A percentile compares a stretch with the other conserved stretches of the same genome.
These are phyloP conservation scores for Candida stauntonica DNA, from an alignment of 805 yeast genomes.

Conservation along the genomic window DNA sequence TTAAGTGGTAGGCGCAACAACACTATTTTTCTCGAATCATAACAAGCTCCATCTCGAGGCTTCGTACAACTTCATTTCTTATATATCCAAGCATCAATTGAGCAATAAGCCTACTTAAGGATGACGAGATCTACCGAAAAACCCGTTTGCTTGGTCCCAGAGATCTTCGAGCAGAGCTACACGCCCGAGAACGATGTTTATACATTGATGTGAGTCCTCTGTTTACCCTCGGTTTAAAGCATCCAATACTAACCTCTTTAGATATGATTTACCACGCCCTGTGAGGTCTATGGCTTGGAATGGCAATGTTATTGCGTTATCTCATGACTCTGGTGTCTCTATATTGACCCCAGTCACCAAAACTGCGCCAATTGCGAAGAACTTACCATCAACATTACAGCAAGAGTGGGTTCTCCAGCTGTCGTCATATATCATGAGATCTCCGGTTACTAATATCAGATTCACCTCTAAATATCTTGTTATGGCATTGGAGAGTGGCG, in stretches of 20 bases:
- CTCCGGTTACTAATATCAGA: conserved; percentile 15
- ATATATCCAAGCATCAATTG: no score
- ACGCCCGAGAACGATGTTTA: conserved; percentile 20
- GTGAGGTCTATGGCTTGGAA: conserved; percentile 24
- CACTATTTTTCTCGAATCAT: not conserved
- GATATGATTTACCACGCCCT: conserved; percentile 20
- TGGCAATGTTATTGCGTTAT: conserved; percentile 20
- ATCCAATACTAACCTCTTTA: conserved; percentile 2
- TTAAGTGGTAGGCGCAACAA: not conserved
- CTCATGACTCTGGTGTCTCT: conserved; percentile 22
- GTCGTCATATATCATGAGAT: conserved; percentile 8
- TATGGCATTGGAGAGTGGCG: conserved; percentile 18
- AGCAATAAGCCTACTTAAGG: no score
- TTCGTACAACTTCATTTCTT: no score
- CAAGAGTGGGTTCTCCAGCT: conserved; percentile 25
- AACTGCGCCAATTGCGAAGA: conserved; percentile 20
- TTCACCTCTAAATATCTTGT: conserved; percentile 23
- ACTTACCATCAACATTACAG: conserved; percentile 22
- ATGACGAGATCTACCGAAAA: conserved; percentile 5
- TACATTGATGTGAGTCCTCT: conserved; percentile 18
- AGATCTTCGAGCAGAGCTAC: conserved; percentile 18
- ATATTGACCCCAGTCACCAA: conserved; percentile 24
- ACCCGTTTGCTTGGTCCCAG: conserved; percentile 23
- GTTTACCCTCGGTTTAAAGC: not conserved
- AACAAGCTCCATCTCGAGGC: no score